Evolutionary conservation across 2,329 filamentous ascomycete species (phyloP).

Genomic region (Trichophyton rubrum): DNA sequence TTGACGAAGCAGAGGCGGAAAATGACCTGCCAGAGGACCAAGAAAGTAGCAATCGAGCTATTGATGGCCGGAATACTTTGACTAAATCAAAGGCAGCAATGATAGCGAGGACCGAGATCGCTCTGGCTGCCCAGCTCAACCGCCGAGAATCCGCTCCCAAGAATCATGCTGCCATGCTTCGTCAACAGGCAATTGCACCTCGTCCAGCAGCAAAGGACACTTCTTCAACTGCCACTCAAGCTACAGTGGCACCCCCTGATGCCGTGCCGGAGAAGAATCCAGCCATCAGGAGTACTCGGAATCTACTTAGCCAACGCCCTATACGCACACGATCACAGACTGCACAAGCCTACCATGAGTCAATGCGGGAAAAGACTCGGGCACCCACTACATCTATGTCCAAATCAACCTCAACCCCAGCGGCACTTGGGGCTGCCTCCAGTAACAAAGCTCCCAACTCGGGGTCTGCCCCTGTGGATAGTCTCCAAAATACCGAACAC

Average conservation of each 20-base stretch:
- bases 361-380: conserved; percentile 22
- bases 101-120: conserved; percentile 27
- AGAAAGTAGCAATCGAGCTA: conserved; percentile 15
- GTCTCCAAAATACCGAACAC: not conserved
- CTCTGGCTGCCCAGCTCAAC: conserved; percentile 30
- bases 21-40: conserved; percentile 19
- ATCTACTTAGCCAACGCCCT: conserved; percentile 29
- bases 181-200: conserved; percentile 32
- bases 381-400: conserved; percentile 18
- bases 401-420: conserved; percentile 24
- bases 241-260: not conserved
- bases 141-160: conserved; percentile 26
- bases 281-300: conserved; percentile 12
- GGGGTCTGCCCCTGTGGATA: not conserved
- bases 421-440: conserved; percentile 13
- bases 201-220: conserved; percentile 18
- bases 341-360: conserved; percentile 24
- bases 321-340: conserved; percentile 27
- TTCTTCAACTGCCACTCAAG: conserved; percentile 10
- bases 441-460: not conserved
- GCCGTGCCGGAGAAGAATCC: not conserved
- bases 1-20: conserved; percentile 13
- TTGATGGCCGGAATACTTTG: conserved; percentile 19
- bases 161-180: conserved; percentile 37
- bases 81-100: conserved; percentile 20